Base-by-base conservation (phyloP, 225 moss, liverwort and hornwort species). In the Pseudisothecium myosuroides region DNA sequence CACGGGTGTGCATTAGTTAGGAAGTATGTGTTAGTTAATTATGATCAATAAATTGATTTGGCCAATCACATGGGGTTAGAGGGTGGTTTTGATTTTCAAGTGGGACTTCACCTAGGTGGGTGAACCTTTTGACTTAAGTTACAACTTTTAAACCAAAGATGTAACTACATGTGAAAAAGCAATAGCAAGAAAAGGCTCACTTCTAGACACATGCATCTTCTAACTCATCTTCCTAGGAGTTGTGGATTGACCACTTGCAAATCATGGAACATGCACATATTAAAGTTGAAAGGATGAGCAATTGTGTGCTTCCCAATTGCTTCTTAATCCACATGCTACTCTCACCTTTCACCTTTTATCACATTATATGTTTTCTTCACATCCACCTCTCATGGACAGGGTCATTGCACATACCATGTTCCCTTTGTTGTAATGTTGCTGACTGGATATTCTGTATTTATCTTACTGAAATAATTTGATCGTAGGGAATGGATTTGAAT, bases 401-500 rank as follows among this genome's bases (percentile, higher is more conserved):
- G 60, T 80, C 60, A 80, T 60, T 60, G 80, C 81, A 13, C 60
- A 41, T 29, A 41, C 60, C 59, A 31, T 81, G 60, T 43, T 9
- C 81, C 31, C 31, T 81, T 31, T 20, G 29, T 43, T 60, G 59
- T 60, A 81, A 81, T 61, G 41, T 73, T 88, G 32, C 82, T 82
- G 76, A 71, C 34, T 50, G 89, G 68, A 81, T 89, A 50, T 78
- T 37, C 34, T 90, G 81, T 32, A 54, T 64, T 45, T 50, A 58
- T 76, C 63, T 87, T 63, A 92, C 74, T 17, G 81, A 64, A 87
- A 85, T 37, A 9, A 49, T 75, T 80, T 59, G 84, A 56, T 71
- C 50, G 66, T 91, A 98, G 98, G 97, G 95, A 83, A 82, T 84
- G 37, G 91, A 94, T 85, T 84, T 98, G 36, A 92, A 95, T 76